Evolutionary conservation across 768 basidiomycete species (phyloP).

Genomic region (Candolleomyces aberdarensis): DNA sequence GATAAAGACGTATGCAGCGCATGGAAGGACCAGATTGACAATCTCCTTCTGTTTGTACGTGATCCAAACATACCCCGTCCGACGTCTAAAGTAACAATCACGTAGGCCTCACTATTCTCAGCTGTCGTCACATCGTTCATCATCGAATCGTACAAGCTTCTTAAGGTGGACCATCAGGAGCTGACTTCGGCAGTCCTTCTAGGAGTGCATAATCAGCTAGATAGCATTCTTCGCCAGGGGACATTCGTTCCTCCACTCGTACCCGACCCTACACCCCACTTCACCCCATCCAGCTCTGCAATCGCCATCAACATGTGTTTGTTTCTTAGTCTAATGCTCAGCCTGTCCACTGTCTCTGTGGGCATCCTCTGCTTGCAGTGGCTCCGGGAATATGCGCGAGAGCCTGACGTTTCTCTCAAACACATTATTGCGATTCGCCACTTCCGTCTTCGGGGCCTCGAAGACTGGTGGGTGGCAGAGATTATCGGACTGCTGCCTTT

Average conservation of each 20-base stretch:
- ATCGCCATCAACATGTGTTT: slow-evolving; percentile 16
- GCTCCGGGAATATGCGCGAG: slow-evolving; percentile 19
- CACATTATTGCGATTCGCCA: slow-evolving; percentile 19
- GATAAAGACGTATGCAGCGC: not conserved
- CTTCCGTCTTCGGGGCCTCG: slow-evolving; percentile 25
- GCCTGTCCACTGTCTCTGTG: slow-evolving; percentile 14
- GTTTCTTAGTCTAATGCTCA: slow-evolving; percentile 19
- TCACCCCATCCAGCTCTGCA: not conserved
- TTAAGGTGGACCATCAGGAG: not conserved
- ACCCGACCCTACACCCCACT: not conserved
- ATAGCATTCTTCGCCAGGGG: not conserved
- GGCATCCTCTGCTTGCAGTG: slow-evolving; percentile 22
- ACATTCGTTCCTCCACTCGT: not conserved
- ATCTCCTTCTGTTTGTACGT: not conserved
- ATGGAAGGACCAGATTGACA: slow-evolving; percentile 7
- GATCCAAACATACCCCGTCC: not conserved
- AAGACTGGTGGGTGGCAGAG: slow-evolving; percentile 24
- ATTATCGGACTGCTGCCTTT: slow-evolving; percentile 26
- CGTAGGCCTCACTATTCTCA: not conserved
- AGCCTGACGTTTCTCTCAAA: slow-evolving; percentile 14
- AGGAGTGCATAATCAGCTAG: not conserved
- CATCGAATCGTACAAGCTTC: not conserved
- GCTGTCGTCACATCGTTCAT: slow-evolving; percentile 4
- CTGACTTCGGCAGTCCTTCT: not conserved
- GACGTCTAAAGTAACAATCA: not conserved